phyloP scores from a whole-genome alignment of 371 early-diverging fungal species.

The Mucor lusitanicus region DNA sequence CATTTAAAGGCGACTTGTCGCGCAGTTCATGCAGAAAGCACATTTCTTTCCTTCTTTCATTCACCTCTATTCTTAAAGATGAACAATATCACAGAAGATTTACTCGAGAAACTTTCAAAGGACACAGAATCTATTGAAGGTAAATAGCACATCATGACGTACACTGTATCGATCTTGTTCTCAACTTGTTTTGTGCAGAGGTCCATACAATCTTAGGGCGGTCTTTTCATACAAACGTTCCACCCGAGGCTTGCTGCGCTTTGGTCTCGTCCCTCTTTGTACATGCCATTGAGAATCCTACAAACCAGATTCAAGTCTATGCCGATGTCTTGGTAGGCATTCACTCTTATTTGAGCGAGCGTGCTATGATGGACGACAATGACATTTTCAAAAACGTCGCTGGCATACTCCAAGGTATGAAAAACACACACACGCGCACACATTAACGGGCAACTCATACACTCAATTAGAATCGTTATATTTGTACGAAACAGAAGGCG shows the following conservation, averaged over 20 bases:
- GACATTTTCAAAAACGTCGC: background rate
- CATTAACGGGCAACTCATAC: background rate
- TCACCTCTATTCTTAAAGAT: background rate
- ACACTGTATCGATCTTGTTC: background rate
- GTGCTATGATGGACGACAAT: background rate
- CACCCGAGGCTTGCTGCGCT: background rate
- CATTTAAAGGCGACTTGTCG: background rate
- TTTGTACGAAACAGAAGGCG: background rate
- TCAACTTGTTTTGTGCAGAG: background rate
- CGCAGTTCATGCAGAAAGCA: background rate
- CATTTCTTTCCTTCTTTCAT: background rate
- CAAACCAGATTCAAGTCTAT: background rate
- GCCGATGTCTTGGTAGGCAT: background rate
- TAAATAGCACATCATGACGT: background rate
- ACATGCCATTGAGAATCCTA: background rate
- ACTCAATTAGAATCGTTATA: background rate
- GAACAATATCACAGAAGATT: background rate
- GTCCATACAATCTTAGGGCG: no score
- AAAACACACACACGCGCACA: background rate
- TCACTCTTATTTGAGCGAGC: background rate
- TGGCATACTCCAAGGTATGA: background rate
- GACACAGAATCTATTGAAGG: background rate
- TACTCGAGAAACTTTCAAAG: background rate
- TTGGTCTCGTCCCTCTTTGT: background rate
- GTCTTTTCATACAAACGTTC: no score